Evolutionary conservation across 805 yeast genomes (phyloP), one percentile per base, ranked within the genome.

Genomic region (Priceomyces melissophilus): DNA sequence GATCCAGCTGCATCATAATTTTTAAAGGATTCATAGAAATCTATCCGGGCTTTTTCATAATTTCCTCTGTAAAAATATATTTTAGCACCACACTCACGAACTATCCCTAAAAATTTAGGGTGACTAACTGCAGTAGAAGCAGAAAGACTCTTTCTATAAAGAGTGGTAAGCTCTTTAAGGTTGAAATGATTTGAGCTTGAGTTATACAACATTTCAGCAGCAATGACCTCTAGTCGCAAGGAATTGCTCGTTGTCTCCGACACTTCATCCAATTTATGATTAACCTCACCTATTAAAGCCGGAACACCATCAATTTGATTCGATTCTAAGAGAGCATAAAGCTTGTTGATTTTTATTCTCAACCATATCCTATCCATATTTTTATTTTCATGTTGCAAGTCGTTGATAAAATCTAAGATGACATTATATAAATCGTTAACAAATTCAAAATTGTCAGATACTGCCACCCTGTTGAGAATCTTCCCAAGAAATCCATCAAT

Each of bases 81-180:
- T 39, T 79, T 74, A 2, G 89, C 95, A 0, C 88, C 87, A 48
- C 87, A 81, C 56, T 86, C 91, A 45, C 79, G 73, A 17, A 87
- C 75, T n/a, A 82, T 75, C 1, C 91, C 96, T 58, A 81, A 67
- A 20, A 84, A 79, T 36, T 75, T 68, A 1, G 95, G 89, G 53
- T 87, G 95, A 1, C 89, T 84, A 2, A 84, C 81, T 2, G 87
- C 84, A 0, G 81, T 67, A 6, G 76, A 73, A 14, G 81, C 65
- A 4, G 58, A 46, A 12, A 51, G 40, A 40, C 70, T 63, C 44
- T 76, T 64, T 20, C 67, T 60, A 47, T 83, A 78, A 14, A 81
- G 63, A 37, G 70, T 64, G 39, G 69, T 68, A 32, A 84, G 61
- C 41, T 64, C 60, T 3, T 66, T 45, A 25, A 67, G 49, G 42